Percentiles rank a stretch among this genome's conserved stretches.
These are phyloP conservation scores for Arachis monticola DNA, from an alignment of 331 rosid genomes.

Conservation along the genomic window DNA sequence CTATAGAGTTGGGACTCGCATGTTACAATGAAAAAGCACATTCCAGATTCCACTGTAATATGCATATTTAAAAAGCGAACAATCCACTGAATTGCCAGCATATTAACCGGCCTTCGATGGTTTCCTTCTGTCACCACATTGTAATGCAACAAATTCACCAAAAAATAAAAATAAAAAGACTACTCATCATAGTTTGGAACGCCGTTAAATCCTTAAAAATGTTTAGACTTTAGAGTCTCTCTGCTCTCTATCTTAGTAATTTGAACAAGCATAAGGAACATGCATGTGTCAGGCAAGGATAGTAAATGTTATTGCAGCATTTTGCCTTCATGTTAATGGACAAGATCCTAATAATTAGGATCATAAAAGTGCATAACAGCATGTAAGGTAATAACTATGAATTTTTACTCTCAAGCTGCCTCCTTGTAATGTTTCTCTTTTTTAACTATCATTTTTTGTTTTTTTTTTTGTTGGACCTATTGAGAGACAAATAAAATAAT, in stretches of 20 bases:
- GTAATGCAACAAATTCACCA: too few species aligned
- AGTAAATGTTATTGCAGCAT: conserved; percentile 1
- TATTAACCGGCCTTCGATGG: not conserved
- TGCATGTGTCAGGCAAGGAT: not conserved
- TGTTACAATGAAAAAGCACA: not conserved
- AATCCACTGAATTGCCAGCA: not conserved
- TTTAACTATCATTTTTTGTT: not conserved
- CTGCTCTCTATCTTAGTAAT: too few species aligned
- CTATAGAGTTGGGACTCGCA: not conserved
- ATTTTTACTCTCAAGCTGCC: not conserved
- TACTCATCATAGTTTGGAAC: not conserved
- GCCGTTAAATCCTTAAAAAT: not conserved
- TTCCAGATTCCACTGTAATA: not conserved
- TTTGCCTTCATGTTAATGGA: not conserved
- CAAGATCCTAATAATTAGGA: conserved; percentile 41
- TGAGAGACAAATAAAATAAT: not conserved
- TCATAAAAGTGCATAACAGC: not conserved
- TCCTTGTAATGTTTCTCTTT: not conserved
- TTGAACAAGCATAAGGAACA: not conserved
- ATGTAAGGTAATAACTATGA: not conserved
- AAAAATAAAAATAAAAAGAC: not conserved
- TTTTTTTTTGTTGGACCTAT: conserved; percentile 1
- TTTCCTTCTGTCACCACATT: not conserved
- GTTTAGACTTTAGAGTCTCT: too few species aligned
- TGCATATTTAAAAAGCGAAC: too few species aligned